Evolutionary conservation across 306 rosid species (phyloP).

Genomic region (Nissolia schottii): DNA sequence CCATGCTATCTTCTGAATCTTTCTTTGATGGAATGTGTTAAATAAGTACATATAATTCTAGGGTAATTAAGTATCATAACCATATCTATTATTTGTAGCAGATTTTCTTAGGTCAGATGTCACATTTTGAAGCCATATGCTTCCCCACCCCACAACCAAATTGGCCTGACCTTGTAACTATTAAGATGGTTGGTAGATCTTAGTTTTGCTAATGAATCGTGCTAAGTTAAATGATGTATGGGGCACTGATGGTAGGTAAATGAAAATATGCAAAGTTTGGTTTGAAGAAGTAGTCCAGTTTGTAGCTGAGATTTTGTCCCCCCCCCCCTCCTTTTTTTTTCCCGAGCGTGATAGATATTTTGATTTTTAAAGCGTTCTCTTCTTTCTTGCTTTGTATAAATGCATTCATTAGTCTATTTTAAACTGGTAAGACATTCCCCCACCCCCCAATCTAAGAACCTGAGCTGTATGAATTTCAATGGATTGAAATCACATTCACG

Average conservation of each 20-base stretch:
- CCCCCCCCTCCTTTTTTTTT: neutral
- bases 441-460: neutral
- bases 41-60: neutral
- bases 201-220: neutral
- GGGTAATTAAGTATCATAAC: conserved; percentile 1
- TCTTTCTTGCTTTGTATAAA: neutral
- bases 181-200: conserved; percentile 7
- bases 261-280: neutral
- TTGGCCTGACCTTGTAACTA: neutral
- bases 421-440: neutral
- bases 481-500: neutral
- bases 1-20: conserved; percentile 8
- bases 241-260: neutral
- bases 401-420: neutral
- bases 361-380: neutral
- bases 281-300: neutral
- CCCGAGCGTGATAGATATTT: neutral
- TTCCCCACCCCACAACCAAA: neutral
- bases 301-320: neutral
- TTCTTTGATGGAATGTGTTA: conserved; percentile 5
- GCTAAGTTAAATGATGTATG: neutral
- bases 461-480: neutral
- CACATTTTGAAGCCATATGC: neutral
- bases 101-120: conserved; percentile 7
- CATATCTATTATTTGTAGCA: neutral